These are phyloP conservation scores for Podaxis rugospora DNA, from an alignment of 768 basidiomycete genomes.

Conservation along the genomic window DNA sequence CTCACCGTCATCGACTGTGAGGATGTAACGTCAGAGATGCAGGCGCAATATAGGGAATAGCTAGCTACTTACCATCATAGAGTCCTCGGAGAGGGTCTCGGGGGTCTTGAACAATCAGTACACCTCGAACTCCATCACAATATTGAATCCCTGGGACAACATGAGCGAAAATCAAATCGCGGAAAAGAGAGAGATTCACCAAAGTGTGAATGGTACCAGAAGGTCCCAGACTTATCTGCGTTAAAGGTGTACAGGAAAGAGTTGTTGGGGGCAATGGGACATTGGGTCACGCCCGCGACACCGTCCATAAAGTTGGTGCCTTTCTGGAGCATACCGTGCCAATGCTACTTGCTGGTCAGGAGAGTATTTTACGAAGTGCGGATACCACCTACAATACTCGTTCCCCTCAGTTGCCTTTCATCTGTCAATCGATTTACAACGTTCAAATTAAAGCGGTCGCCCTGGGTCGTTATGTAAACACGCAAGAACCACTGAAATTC, in stretches of 20 bases:
- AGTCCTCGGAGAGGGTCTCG: slow-evolving; percentile 18
- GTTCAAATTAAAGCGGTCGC: neutral
- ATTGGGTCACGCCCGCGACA: too few relatives aligned
- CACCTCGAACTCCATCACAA: slow-evolving; percentile 43
- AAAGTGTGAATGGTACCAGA: too few relatives aligned
- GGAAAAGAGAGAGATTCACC: too few relatives aligned
- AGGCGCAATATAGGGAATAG: neutral
- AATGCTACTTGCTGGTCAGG: too few relatives aligned
- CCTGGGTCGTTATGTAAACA: neutral
- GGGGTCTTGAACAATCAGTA: slow-evolving; percentile 28
- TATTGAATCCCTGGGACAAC: slow-evolving; percentile 29
- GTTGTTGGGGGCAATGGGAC: too few relatives aligned
- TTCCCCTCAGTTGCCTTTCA: neutral
- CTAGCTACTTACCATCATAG: slow-evolving; percentile 11
- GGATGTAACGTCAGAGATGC: neutral
- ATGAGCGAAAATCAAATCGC: neutral
- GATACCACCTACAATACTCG: neutral
- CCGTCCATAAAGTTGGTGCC: too few relatives aligned
- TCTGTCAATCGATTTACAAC: neutral
- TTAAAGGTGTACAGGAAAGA: too few relatives aligned
- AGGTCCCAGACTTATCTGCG: too few relatives aligned
- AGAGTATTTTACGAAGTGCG: neutral
- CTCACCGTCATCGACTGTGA: slow-evolving; percentile 30
- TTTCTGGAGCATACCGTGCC: too few relatives aligned
- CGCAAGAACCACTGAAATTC: neutral